These are phyloP conservation scores for Aureobasidium sp. DNA, from an alignment of 2,329 filamentous ascomycete species.

Conservation along the genomic window DNA sequence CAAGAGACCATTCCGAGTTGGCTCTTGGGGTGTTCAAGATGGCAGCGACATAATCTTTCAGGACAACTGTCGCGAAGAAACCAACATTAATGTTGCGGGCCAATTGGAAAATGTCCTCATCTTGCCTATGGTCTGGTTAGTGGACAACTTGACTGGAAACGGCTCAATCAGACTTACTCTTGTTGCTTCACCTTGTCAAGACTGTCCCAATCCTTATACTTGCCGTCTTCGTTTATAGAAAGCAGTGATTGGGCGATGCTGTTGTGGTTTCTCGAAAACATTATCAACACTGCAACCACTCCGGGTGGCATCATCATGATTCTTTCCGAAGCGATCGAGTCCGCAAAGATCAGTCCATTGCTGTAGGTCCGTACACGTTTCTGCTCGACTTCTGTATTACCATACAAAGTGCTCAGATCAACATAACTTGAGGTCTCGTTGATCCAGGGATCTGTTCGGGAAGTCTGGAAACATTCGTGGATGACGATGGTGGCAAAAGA, in stretches of 20 bases:
- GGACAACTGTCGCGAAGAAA: slow-evolving; percentile 40
- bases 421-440: slow-evolving; percentile 44
- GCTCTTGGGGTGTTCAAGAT: slow-evolving; percentile 41
- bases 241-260: slow-evolving; percentile 35
- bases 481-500: slow-evolving; percentile 44
- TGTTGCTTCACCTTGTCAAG: slow-evolving; percentile 32
- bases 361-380: slow-evolving; percentile 37
- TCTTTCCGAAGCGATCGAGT: slow-evolving; percentile 39
- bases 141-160: background rate
- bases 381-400: slow-evolving; percentile 39
- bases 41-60: slow-evolving; percentile 42
- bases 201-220: slow-evolving; percentile 36
- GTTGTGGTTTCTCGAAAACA: slow-evolving; percentile 44
- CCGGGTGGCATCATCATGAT: slow-evolving; percentile 45
- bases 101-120: slow-evolving; percentile 44
- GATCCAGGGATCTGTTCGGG: slow-evolving; percentile 35
- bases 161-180: slow-evolving; percentile 28
- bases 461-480: slow-evolving; percentile 43
- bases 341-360: slow-evolving; percentile 38
- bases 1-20: slow-evolving; percentile 41
- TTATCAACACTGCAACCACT: slow-evolving; percentile 35
- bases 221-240: slow-evolving; percentile 39
- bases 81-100: slow-evolving; percentile 43
- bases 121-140: slow-evolving; percentile 33
- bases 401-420: slow-evolving; percentile 43